These are phyloP conservation scores for Clausena lansium DNA, from an alignment of 345 rosid genomes.

Conservation along the genomic window DNA sequence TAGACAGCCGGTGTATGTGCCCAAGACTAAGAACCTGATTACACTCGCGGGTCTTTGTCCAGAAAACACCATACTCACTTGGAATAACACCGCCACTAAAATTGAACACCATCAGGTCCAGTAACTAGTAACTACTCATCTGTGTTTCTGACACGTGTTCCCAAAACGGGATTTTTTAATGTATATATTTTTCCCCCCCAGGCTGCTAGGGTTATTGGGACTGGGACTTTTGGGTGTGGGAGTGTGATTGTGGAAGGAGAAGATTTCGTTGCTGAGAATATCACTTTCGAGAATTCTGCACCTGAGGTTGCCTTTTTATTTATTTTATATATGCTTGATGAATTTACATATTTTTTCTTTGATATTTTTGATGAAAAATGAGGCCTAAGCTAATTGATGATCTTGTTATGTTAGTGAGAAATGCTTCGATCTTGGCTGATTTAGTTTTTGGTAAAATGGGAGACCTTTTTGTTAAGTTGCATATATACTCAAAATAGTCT, in stretches of 20 bases:
- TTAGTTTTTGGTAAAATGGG: neutral
- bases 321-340: neutral
- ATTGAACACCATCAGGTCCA: slow-evolving; percentile 89
- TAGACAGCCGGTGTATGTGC: slow-evolving; percentile 78
- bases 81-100: slow-evolving; percentile 82
- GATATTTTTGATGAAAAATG: neutral
- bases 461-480: neutral
- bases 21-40: slow-evolving; percentile 87
- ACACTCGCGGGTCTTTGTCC: slow-evolving; percentile 80
- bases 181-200: slow-evolving; percentile 19
- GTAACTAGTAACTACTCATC: neutral
- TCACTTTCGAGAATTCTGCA: slow-evolving; percentile 93
- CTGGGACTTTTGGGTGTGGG: slow-evolving; percentile 94
- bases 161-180: neutral
- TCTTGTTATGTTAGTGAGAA: neutral
- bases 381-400: neutral
- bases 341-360: neutral
- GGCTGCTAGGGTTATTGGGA: slow-evolving; percentile 70
- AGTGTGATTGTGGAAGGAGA: slow-evolving; percentile 92
- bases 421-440: neutral
- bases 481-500: neutral
- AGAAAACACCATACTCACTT: slow-evolving; percentile 67
- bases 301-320: slow-evolving; percentile 50
- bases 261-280: slow-evolving; percentile 91
- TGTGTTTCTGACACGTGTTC: slow-evolving; percentile 3